Conservation (phyloP, 2,329 filamentous ascomycete species). For the Metarhizium album region DNA sequence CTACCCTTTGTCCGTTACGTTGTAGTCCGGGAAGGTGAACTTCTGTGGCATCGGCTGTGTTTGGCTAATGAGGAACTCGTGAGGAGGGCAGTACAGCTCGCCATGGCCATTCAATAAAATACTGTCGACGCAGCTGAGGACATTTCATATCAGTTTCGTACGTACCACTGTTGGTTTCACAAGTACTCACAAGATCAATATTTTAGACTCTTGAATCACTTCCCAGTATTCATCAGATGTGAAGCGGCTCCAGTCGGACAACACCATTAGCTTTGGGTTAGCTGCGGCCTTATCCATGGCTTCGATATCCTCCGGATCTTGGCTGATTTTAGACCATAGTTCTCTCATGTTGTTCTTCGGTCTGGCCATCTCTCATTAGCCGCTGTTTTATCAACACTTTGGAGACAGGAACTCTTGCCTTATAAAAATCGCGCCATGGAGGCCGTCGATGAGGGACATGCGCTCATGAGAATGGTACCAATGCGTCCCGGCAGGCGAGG, state of each 20-base stretch:
- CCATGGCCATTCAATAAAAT: constrained; percentile 6
- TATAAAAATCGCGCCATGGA: constrained; percentile 5
- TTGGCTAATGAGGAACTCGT: not conserved
- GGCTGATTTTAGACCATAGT: not conserved
- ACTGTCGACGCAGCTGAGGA: not conserved
- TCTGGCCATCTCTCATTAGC: too few relatives aligned
- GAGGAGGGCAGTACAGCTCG: constrained; percentile 2
- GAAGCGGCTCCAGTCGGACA: constrained; percentile 10
- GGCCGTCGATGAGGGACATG: constrained; percentile 8
- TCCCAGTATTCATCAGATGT: constrained; percentile 8
- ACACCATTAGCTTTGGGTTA: constrained; percentile 4
- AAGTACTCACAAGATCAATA: too few relatives aligned
- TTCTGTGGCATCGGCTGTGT: not conserved
- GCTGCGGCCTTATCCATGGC: constrained; percentile 5
- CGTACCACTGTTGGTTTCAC: too few relatives aligned
- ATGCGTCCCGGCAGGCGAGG: constrained; percentile 6
- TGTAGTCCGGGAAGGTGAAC: not conserved
- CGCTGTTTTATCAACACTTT: too few relatives aligned
- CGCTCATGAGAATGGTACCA: constrained; percentile 7
- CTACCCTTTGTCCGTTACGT: not conserved
- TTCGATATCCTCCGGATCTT: constrained; percentile 3
- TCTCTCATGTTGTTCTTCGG: too few relatives aligned
- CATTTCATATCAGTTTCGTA: too few relatives aligned
- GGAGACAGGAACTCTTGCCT: too few relatives aligned
- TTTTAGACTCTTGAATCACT: not conserved